A percentile compares a stretch with the other conserved stretches of the same genome.
These are phyloP conservation scores for Rubia yunnanensis DNA, from an alignment of 257 asterid species.

Conservation along the genomic window DNA sequence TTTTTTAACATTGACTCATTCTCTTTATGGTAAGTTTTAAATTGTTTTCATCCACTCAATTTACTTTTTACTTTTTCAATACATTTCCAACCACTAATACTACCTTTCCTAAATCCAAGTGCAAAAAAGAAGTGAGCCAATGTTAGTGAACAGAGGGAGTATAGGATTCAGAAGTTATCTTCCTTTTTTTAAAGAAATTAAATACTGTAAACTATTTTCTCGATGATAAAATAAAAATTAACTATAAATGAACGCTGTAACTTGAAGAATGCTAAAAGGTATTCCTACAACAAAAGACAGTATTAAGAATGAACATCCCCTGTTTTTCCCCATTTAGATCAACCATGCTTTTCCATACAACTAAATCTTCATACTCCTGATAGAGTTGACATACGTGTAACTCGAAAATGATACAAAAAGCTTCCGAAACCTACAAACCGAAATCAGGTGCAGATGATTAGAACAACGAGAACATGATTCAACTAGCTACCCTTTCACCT, in stretches of 20 bases:
- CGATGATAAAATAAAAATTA: no score
- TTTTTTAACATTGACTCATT: no score
- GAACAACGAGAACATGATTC: neutral
- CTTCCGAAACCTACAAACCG: conserved; percentile 72
- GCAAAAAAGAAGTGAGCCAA: no score
- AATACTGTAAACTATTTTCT: no score
- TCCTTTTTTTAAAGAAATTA: no score
- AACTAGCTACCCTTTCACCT: neutral
- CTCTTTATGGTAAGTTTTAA: no score
- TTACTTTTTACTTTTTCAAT: no score
- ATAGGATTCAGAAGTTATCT: neutral
- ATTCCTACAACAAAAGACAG: neutral
- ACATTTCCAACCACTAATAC: no score
- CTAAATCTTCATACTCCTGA: conserved; percentile 34
- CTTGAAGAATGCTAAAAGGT: no score
- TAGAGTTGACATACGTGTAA: conserved; percentile 63
- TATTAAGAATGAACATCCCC: neutral
- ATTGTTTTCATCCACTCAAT: no score
- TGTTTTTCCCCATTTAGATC: neutral
- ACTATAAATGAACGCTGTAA: neutral
- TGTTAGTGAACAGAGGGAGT: no score
- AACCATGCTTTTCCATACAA: neutral
- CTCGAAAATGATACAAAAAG: conserved; percentile 79
- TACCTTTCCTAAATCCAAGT: no score
- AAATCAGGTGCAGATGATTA: conserved; percentile 3